These are phyloP conservation scores for Parathielavia appendiculata DNA, from an alignment of 495 filamentous ascomycete species.

Conservation along the genomic window DNA sequence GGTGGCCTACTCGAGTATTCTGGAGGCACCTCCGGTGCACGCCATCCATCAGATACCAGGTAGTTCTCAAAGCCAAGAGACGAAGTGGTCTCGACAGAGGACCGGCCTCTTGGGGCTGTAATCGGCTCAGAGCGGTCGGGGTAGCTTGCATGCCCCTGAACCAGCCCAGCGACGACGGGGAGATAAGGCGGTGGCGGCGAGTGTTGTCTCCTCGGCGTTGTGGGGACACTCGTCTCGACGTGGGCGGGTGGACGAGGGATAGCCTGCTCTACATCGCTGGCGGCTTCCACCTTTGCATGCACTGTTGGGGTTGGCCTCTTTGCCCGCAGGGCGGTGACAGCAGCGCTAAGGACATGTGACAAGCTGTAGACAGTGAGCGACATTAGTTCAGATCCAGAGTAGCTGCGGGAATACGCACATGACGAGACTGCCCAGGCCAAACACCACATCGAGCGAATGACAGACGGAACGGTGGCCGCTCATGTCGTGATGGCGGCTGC, in stretches of 20 bases:
- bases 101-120: neutral
- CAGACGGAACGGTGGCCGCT: slow-evolving; percentile 2
- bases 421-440: slow-evolving; percentile 1
- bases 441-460: slow-evolving; percentile 1
- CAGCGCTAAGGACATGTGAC: neutral
- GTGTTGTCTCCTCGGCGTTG: slow-evolving; percentile 1
- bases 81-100: slow-evolving; percentile 23
- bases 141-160: neutral
- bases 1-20: slow-evolving; percentile 22
- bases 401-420: slow-evolving; percentile 2
- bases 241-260: neutral
- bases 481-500: neutral
- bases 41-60: slow-evolving; percentile 28
- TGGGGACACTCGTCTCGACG: neutral
- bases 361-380: neutral
- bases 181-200: slow-evolving; percentile 16
- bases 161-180: neutral
- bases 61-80: slow-evolving; percentile 22
- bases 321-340: slow-evolving; percentile 5
- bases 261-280: slow-evolving; percentile 11
- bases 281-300: neutral
- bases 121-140: neutral
- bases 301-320: neutral
- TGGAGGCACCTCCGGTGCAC: slow-evolving; percentile 18
- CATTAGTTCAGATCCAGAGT: no score